Evolutionary conservation across 352 stramenopile genomes (phyloP).

Genomic region (Globisporangium irregulare): DNA sequence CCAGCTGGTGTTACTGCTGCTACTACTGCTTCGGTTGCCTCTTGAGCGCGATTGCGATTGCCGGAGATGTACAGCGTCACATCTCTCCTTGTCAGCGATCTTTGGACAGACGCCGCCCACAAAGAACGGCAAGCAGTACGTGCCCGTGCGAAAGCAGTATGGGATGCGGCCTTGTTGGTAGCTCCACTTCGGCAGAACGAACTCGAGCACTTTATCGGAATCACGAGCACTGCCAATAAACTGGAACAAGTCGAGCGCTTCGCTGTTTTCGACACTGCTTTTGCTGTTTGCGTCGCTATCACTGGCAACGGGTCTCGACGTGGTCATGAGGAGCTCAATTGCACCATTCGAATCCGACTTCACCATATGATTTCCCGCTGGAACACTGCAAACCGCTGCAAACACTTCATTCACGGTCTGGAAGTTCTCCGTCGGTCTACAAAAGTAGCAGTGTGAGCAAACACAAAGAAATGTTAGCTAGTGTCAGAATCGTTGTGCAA

Average conservation of each 20-base stretch:
- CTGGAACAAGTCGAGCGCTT: constrained; percentile 7
- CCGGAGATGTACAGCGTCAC: constrained; percentile 43
- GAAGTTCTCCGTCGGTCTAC: constrained; percentile 38
- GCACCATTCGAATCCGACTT: constrained; percentile 12
- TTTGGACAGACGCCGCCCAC: constrained; percentile 37
- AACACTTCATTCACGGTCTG: constrained; percentile 32
- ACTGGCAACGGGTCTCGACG: background rate
- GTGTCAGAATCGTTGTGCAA: background rate
- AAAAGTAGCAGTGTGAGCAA: background rate
- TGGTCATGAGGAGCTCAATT: constrained; percentile 17
- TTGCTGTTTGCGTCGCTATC: background rate
- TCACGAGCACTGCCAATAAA: constrained; percentile 5
- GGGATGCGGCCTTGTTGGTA: constrained; percentile 42
- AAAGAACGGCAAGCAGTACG: constrained; percentile 53
- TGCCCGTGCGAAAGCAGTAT: constrained; percentile 57
- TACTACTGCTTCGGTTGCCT: background rate
- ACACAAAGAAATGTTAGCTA: background rate
- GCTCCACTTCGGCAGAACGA: constrained; percentile 40
- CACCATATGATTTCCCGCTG: constrained; percentile 38
- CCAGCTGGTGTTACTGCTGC: constrained; percentile 23
- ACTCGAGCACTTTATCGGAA: constrained; percentile 5
- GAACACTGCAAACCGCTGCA: constrained; percentile 25
- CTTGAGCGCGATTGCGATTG: constrained; percentile 5
- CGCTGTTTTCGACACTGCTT: background rate
- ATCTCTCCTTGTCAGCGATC: constrained; percentile 28